Evolutionary conservation across 2,329 filamentous ascomycete genomes (phyloP), one percentile per base, ranked within the genome.

Genomic region (Cladophialophora carrionii): DNA sequence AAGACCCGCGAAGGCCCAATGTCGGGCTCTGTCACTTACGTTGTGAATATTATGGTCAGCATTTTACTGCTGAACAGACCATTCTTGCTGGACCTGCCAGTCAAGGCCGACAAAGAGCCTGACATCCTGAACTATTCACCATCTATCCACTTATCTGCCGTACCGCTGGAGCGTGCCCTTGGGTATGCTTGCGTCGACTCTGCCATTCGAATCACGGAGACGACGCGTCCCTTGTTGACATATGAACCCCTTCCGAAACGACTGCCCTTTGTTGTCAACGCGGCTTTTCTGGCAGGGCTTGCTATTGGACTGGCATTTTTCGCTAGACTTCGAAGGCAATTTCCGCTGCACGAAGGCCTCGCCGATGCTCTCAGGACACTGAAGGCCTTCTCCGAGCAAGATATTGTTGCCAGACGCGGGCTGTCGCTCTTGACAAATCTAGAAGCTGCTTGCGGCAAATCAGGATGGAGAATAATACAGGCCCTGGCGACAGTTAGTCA

Each of bases 251-350:
- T 81, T 0, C 80, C 80, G 0, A 79, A 78, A 32, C 74, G 80
- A 1, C 69, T 82, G 3, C 80, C 80, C 0, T 80, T 82, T 17
- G 68, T 82, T 0, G 78, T 82, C 4, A 82, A 82, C 56, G 79
- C 78, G 1, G 75, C 79, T 3, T 82, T 82, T 64, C 77, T 80
- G 5, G 79, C 80, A 0, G 78, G 78, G 0, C 70, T 82, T 0
- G 79, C 82, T 0, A 72, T 82, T 0, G 80, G 80, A 0, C 75
- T 80, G 0, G 79, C 80, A 0, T 75, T 77, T 26, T 82, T 82
- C 57, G 79, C 41, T n/a, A 43, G 41, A n/a, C 41, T 43, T 43
- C 41, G 41, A n/a, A 43, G 41, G 41, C 41, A 43, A 14, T 43
- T 43, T n/a, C 41, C 41, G 41, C 41, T 43, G n/a, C 9, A 43